Base-by-base conservation (phyloP, 208 protist genomes). In the Pavlovales sp. region DNA sequence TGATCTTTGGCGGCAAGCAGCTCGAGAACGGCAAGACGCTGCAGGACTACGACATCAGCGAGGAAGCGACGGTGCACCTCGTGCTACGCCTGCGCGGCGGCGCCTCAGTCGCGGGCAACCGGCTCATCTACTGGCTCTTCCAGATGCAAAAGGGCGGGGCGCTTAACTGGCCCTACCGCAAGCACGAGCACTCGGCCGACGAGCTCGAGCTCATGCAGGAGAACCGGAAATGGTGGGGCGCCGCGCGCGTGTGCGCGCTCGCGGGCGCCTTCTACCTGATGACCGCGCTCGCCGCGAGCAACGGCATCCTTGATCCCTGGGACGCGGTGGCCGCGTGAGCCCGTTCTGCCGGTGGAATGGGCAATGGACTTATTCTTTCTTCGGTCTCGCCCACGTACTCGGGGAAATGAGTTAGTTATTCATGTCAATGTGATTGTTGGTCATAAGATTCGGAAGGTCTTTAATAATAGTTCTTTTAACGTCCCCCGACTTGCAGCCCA, bases 31-130 rank as follows among this genome's bases (percentile, higher is more conserved):
- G 96, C 93, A 95, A 97, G 89, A 98, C 97, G 81, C 95, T 99
- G 28, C 93, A 95, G 75, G 98, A 99, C 95, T 99, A 99, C 97
- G 98, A 98, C 95, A 98, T 99, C 93, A 96, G 98, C 95, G 99
- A 99, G 94, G 97, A 99, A 94, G 97, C 97, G 41, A 99, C 97
- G 81, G 96, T 99, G 66, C 97, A 99, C 94, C 95, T 99, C 28
- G 98, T 99, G 78, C 95, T 99, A 0, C 93, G 97, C 79, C 94
- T 99, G 87, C 94, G 96, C 76, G 96, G 96, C 84, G 93, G 92
- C 40, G 81, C 78, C 26, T 84, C 18, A 10, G 57, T 71, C 32
- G 57, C 57, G 14, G 57, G 57, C 22, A 8, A 71, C 57, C 57
- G 57, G 22, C 57, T 71, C 22, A 71, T 71, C 26, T 71, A 71